Evolutionary conservation across 2,329 filamentous ascomycete species (phyloP).

Genomic region (Fusarium pseudocircinatum): DNA sequence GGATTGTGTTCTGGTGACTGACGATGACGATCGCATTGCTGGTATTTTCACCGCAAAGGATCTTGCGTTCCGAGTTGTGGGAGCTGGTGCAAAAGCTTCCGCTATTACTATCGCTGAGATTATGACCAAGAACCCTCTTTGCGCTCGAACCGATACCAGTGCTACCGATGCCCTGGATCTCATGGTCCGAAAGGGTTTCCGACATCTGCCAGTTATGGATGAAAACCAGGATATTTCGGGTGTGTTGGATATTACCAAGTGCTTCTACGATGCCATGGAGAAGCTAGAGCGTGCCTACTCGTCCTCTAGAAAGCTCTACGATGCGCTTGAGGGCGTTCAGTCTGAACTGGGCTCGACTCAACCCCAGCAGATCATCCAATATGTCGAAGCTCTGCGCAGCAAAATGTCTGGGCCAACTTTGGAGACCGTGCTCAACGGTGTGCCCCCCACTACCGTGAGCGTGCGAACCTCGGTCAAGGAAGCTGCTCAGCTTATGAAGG

Average conservation of each 20-base stretch:
- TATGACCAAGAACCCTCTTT: constrained; percentile 99
- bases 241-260: constrained; percentile 98
- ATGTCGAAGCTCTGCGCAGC: constrained; percentile 91
- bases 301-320: constrained; percentile 97
- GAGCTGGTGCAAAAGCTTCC: constrained; percentile 86
- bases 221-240: constrained; percentile 99
- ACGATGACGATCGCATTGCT: constrained; percentile 96
- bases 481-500: constrained; percentile 95
- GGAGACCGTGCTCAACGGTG: constrained; percentile 90
- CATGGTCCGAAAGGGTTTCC: constrained; percentile 98
- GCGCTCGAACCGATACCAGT: constrained; percentile 96
- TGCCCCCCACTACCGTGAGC: constrained; percentile 92
- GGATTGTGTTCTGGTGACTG: constrained; percentile 96
- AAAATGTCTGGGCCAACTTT: constrained; percentile 99
- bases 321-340: constrained; percentile 96
- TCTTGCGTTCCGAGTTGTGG: constrained; percentile 95
- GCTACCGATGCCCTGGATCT: constrained; percentile 96
- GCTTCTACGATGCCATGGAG: constrained; percentile 99
- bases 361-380: constrained; percentile 98
- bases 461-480: constrained; percentile 97
- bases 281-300: constrained; percentile 98
- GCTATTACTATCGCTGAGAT: constrained; percentile 96
- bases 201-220: constrained; percentile 98
- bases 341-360: constrained; percentile 95
- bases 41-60: constrained; percentile 99